Evolutionary conservation across 2,329 filamentous ascomycete genomes (phyloP).

Genomic region (Aspergillus fumigatiaffinis): DNA sequence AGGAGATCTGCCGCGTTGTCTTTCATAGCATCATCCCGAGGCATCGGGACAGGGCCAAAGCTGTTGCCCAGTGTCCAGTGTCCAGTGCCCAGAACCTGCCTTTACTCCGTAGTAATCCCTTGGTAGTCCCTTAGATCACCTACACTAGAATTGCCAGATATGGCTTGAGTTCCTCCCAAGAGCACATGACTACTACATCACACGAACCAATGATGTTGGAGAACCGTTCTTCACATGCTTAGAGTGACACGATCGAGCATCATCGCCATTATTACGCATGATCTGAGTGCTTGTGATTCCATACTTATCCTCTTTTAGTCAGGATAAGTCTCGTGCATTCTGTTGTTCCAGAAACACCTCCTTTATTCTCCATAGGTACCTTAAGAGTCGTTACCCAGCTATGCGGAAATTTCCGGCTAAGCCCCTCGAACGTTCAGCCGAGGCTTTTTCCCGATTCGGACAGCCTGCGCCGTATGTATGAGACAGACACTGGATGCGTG

Average conservation of each 20-base stretch:
- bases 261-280: not conserved
- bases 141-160: not conserved
- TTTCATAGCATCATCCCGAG: conserved; percentile 1
- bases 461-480: not conserved
- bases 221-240: not conserved
- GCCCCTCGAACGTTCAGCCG: conserved; percentile 7
- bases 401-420: conserved; percentile 9
- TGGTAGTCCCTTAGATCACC: not conserved
- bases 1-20: not conserved
- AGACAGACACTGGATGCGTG: not conserved
- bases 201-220: not conserved
- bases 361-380: not conserved
- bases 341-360: not conserved
- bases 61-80: not conserved
- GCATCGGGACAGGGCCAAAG: not conserved
- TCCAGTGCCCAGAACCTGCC: not conserved
- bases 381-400: not conserved
- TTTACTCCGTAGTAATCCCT: not conserved
- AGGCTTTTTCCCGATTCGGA: conserved; percentile 5
- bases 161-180: not conserved
- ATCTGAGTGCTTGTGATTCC: not conserved
- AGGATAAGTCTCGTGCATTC: not conserved
- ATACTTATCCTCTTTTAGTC: not conserved
- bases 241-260: not conserved
- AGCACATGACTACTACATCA: no score